Conservation (phyloP, 495 filamentous ascomycete genomes). For the Parathielavia appendiculata region DNA sequence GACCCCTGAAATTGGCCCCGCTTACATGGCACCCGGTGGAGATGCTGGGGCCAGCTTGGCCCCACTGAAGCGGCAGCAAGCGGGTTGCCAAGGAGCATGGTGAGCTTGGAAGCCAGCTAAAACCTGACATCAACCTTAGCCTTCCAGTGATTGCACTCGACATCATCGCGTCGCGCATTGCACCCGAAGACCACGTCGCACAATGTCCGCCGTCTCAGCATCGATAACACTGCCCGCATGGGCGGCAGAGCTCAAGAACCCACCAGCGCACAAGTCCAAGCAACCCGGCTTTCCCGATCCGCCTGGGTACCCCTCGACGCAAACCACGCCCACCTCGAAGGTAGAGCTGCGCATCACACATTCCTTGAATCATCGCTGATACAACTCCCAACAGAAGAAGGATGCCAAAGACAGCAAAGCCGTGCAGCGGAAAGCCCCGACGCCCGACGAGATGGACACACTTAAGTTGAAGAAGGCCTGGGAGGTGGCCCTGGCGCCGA, state of each 20-base stretch:
- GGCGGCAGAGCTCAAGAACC: slow-evolving; percentile 69
- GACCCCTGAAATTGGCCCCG: slow-evolving; percentile 13
- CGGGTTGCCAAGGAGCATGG: slow-evolving; percentile 14
- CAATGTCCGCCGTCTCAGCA: slow-evolving; percentile 25
- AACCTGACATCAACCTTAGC: slow-evolving; percentile 20
- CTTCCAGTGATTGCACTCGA: neutral
- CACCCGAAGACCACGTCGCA: neutral
- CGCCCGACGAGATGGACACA: slow-evolving; percentile 78
- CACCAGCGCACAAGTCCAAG: slow-evolving; percentile 55
- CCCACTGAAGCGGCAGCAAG: slow-evolving; percentile 19
- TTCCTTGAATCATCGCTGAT: neutral
- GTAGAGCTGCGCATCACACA: slow-evolving; percentile 32
- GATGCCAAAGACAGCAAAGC: slow-evolving; percentile 42
- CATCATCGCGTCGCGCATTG: neutral
- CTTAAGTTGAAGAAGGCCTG: slow-evolving; percentile 98
- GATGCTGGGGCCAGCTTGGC: neutral
- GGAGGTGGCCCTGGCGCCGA: slow-evolving; percentile 91
- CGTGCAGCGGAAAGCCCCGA: slow-evolving; percentile 51
- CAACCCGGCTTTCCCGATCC: slow-evolving; percentile 69
- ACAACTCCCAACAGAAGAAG: slow-evolving; percentile 33
- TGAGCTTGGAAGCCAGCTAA: slow-evolving; percentile 17
- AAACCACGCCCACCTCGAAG: slow-evolving; percentile 48
- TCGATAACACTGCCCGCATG: slow-evolving; percentile 58
- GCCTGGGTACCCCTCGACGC: slow-evolving; percentile 67
- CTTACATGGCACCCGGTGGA: neutral